phyloP scores from a whole-genome alignment of 331 rosid genomes.

The Acacia pycnantha region DNA sequence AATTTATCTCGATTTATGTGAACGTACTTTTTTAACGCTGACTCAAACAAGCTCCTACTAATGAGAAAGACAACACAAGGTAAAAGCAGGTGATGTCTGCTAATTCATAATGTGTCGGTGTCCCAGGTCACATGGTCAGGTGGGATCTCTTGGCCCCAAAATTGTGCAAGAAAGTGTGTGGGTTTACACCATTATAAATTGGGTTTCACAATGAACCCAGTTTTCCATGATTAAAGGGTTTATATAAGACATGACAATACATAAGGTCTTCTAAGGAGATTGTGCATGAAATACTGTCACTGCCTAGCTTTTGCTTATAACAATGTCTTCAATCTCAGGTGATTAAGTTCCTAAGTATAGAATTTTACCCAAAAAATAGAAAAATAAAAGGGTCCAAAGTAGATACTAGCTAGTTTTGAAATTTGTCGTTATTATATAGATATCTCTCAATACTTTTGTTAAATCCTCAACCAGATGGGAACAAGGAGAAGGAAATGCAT shows the following conservation, averaged over 20 bases:
- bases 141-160: constrained; percentile 21
- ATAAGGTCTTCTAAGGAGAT: not conserved
- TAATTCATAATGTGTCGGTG: constrained; percentile 29
- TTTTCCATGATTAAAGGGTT: constrained; percentile 21
- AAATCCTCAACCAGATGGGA: not conserved
- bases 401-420: not conserved
- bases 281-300: not conserved
- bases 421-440: not conserved
- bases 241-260: not conserved
- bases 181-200: not conserved
- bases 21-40: too few relatives aligned
- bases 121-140: constrained; percentile 16
- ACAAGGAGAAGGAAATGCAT: not conserved
- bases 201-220: not conserved
- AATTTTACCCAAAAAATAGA: not conserved
- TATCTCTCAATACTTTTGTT: not conserved
- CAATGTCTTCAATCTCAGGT: not conserved
- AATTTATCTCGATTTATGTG: too few relatives aligned
- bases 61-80: constrained; percentile 12
- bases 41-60: not conserved
- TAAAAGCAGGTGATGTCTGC: constrained; percentile 30
- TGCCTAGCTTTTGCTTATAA: not conserved
- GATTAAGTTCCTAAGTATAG: too few relatives aligned
- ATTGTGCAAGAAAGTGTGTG: constrained; percentile 9
- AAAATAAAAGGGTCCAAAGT: not conserved